A percentile compares a stretch with the other conserved stretches of the same genome.
These are phyloP conservation scores for Saccharata proteae DNA, from an alignment of 2,329 filamentous ascomycete genomes.

Conservation along the genomic window DNA sequence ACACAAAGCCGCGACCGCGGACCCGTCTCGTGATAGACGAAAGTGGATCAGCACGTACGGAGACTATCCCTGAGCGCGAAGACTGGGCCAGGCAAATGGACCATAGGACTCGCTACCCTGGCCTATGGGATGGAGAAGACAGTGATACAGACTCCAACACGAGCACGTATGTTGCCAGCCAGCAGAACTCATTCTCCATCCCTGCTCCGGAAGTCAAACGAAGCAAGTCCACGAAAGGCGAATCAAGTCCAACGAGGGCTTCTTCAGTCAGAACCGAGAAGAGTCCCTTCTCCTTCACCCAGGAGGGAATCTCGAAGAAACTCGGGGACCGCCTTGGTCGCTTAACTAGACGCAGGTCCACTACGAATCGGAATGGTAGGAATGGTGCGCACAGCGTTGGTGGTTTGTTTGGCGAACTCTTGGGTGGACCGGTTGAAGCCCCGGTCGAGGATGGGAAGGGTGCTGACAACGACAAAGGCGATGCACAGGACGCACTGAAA, in stretches of 20 bases:
- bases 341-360: conserved; percentile 3
- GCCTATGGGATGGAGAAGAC: conserved; percentile 30
- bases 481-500: conserved; percentile 29
- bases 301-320: conserved; percentile 4
- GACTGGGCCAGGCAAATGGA: conserved; percentile 23
- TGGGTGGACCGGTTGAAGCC: conserved; percentile 2
- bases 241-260: background rate
- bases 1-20: conserved; percentile 23
- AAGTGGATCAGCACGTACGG: conserved; percentile 34
- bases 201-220: background rate
- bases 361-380: conserved; percentile 11
- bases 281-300: conserved; percentile 6
- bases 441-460: conserved; percentile 1
- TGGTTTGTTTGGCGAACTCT: conserved; percentile 13
- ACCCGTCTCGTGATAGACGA: conserved; percentile 37
- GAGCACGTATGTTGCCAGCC: background rate
- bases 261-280: background rate
- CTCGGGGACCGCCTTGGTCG: conserved; percentile 2
- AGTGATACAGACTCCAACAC: conserved; percentile 21
- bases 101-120: conserved; percentile 27
- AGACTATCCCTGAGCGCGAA: conserved; percentile 27
- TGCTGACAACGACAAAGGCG: conserved; percentile 13
- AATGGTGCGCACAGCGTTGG: conserved; percentile 23
- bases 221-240: background rate
- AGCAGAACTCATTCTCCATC: conserved; percentile 14